Evolutionary conservation across 2,329 filamentous ascomycete species (phyloP).

Genomic region (Diaporthe citriasiana): DNA sequence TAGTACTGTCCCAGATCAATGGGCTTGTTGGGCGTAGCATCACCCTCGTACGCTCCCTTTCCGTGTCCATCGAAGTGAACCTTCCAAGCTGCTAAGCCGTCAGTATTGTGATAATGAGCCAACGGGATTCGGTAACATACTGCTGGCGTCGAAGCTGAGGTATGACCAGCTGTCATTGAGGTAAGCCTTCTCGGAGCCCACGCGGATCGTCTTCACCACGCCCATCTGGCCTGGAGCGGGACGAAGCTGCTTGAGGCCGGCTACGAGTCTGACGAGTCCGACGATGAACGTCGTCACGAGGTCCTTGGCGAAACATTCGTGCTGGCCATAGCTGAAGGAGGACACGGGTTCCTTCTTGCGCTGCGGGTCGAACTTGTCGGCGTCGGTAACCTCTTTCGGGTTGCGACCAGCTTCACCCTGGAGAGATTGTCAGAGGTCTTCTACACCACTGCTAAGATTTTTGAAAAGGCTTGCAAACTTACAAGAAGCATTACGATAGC

Average conservation of each 20-base stretch:
- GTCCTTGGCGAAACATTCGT: conserved; percentile 54
- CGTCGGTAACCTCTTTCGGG: conserved; percentile 53
- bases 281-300: conserved; percentile 58
- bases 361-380: conserved; percentile 53
- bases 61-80: conserved; percentile 57
- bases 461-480: conserved; percentile 40
- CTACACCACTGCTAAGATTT: rapidly evolving
- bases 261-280: conserved; percentile 58
- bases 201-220: conserved; percentile 58
- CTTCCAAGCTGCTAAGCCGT: conserved; percentile 52
- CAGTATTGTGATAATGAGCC: conserved; percentile 39
- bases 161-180: conserved; percentile 65
- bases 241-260: conserved; percentile 60
- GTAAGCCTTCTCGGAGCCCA: conserved; percentile 57
- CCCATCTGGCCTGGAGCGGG: conserved; percentile 62
- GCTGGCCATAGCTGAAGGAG: conserved; percentile 60
- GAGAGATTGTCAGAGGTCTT: not conserved
- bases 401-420: conserved; percentile 58
- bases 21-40: conserved; percentile 6
- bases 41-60: conserved; percentile 36
- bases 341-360: conserved; percentile 52
- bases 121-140: conserved; percentile 52
- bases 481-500: conserved; percentile 57
- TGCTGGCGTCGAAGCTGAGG: conserved; percentile 59
- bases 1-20: conserved; percentile 26